Evolutionary conservation across 1,139 yeast species (phyloP).

Genomic region (Taphrina pruni): DNA sequence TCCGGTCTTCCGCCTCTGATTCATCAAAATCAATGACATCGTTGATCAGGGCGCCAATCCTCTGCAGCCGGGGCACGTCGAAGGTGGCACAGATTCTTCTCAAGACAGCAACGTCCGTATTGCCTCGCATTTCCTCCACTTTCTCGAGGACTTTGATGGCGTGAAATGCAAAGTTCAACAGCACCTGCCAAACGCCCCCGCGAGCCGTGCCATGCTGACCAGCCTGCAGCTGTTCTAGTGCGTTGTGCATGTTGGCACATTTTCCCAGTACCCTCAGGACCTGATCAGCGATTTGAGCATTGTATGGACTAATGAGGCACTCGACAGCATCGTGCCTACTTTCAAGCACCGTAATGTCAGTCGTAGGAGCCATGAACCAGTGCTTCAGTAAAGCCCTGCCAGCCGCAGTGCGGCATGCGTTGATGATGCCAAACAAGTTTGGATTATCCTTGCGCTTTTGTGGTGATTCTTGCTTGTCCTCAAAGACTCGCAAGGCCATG

Average conservation of each 20-base stretch:
- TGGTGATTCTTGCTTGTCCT: slow-evolving; percentile 40
- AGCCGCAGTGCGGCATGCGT: slow-evolving; percentile 50
- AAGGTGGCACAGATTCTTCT: slow-evolving; percentile 42
- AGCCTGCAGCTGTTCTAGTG: slow-evolving; percentile 48
- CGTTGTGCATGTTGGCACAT: slow-evolving; percentile 50
- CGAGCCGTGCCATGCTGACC: slow-evolving; percentile 52
- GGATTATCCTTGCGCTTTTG: slow-evolving; percentile 42
- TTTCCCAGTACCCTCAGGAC: slow-evolving; percentile 47
- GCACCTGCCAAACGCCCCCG: slow-evolving; percentile 45
- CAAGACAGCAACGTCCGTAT: slow-evolving; percentile 39
- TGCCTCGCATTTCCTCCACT: slow-evolving; percentile 43
- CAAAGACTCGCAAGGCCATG: slow-evolving; percentile 51
- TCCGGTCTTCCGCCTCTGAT: slow-evolving; percentile 51
- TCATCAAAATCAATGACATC: slow-evolving; percentile 53
- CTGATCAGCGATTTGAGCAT: slow-evolving; percentile 45
- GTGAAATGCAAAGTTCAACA: slow-evolving; percentile 44
- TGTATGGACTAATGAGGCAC: slow-evolving; percentile 47
- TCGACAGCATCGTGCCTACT: slow-evolving; percentile 51
- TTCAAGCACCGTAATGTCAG: slow-evolving; percentile 48
- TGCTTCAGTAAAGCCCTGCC: slow-evolving; percentile 51
- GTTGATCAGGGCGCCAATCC: slow-evolving; percentile 45
- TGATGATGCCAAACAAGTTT: slow-evolving; percentile 47
- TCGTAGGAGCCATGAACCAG: slow-evolving; percentile 54
- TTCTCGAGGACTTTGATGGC: slow-evolving; percentile 44
- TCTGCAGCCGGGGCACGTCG: slow-evolving; percentile 43